Conservation (phyloP, 2,329 filamentous ascomycete species). For the Aspergillus hortae region DNA sequence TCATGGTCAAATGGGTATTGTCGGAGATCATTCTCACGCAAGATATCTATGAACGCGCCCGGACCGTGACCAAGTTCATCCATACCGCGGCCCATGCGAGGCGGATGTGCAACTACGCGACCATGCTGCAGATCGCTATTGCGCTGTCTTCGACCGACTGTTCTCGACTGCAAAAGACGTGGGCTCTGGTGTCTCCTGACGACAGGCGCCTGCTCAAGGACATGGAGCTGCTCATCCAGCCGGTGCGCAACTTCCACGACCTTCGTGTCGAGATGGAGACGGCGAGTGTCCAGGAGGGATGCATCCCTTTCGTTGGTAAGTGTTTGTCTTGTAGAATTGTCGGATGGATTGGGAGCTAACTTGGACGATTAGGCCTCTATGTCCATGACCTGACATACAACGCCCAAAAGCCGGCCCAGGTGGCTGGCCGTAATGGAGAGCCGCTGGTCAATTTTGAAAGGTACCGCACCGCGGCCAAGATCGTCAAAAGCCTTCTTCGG, state of each 20-base stretch:
- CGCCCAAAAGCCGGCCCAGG: slow-evolving; percentile 60
- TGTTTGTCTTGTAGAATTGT: slow-evolving; percentile 5
- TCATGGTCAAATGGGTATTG: slow-evolving; percentile 64
- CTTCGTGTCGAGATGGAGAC: slow-evolving; percentile 63
- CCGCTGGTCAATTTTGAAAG: slow-evolving; percentile 65
- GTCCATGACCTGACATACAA: slow-evolving; percentile 66
- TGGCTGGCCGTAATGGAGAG: slow-evolving; percentile 48
- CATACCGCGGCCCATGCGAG: slow-evolving; percentile 59
- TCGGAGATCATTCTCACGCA: slow-evolving; percentile 61
- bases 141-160: slow-evolving; percentile 59
- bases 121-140: slow-evolving; percentile 63
- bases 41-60: slow-evolving; percentile 56
- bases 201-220: slow-evolving; percentile 56
- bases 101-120: slow-evolving; percentile 61
- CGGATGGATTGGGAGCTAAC: slow-evolving; percentile 1
- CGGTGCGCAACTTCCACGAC: slow-evolving; percentile 61
- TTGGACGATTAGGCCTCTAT: slow-evolving; percentile 50
- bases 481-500: slow-evolving; percentile 61
- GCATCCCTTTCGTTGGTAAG: slow-evolving; percentile 63
- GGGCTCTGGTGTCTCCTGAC: slow-evolving; percentile 53
- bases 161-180: slow-evolving; percentile 55
- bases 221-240: slow-evolving; percentile 60
- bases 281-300: slow-evolving; percentile 55
- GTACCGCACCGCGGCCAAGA: slow-evolving; percentile 61
- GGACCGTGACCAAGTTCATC: slow-evolving; percentile 60